Evolutionary conservation across 371 early-diverging fungal species (phyloP).

Genomic region (Mucor indicus): DNA sequence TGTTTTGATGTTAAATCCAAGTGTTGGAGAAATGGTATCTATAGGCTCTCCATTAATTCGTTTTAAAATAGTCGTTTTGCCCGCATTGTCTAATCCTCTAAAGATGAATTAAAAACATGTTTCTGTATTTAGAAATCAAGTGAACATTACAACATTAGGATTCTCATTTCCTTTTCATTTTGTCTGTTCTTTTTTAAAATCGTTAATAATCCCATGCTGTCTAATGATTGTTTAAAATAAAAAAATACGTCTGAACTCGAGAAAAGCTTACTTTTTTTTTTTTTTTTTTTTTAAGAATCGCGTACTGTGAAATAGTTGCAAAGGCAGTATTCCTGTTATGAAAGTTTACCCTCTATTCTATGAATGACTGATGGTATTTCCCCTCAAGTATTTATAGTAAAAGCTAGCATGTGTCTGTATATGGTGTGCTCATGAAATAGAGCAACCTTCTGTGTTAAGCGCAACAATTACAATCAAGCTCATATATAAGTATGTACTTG

Average conservation of each 20-base stretch:
- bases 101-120: background rate
- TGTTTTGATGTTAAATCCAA: slow-evolving; percentile 96
- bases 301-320: too few species aligned
- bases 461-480: too few species aligned
- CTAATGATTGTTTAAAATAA: background rate
- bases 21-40: slow-evolving; percentile 93
- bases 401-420: too few species aligned
- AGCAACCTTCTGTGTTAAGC: too few species aligned
- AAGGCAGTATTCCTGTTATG: too few species aligned
- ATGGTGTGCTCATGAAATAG: too few species aligned
- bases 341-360: too few species aligned
- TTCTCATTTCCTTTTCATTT: slow-evolving; percentile 31
- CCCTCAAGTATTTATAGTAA: too few species aligned
- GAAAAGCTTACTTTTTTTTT: background rate
- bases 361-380: too few species aligned
- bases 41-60: slow-evolving; percentile 91
- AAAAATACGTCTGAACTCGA: too few species aligned
- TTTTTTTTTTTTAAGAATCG: slow-evolving; percentile 1
- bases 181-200: slow-evolving; percentile 60
- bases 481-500: too few species aligned
- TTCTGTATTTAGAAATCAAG: background rate
- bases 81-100: slow-evolving; percentile 98
- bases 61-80: slow-evolving; percentile 98
- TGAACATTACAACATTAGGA: slow-evolving; percentile 64
- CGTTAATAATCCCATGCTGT: slow-evolving; percentile 89